Conservation (phyloP, 2,329 filamentous ascomycete genomes). For the Fusarium multiceps region DNA sequence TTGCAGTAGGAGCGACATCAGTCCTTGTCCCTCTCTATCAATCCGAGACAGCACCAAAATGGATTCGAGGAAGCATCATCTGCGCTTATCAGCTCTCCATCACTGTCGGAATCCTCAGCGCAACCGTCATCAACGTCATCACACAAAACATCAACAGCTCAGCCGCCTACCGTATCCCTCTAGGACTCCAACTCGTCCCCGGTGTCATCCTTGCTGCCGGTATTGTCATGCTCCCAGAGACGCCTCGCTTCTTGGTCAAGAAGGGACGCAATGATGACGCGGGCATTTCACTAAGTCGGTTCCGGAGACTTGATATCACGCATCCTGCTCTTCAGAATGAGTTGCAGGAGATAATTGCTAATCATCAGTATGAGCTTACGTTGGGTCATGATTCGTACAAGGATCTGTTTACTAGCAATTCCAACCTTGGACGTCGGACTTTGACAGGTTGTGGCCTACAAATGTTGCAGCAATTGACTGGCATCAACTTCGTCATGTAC, state of each 20-base stretch:
- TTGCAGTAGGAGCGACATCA: conserved; percentile 77
- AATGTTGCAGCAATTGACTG: conserved; percentile 81
- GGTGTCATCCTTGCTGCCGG: conserved; percentile 76
- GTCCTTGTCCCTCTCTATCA: conserved; percentile 84
- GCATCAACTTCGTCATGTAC: conserved; percentile 82
- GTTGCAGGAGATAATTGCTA: conserved; percentile 78
- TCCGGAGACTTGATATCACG: conserved; percentile 78
- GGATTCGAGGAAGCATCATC: conserved; percentile 81
- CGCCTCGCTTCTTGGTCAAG: conserved; percentile 81
- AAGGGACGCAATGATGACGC: conserved; percentile 72
- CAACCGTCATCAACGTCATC: conserved; percentile 75
- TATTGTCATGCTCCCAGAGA: conserved; percentile 80
- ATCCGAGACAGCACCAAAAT: conserved; percentile 84
- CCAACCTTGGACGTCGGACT: conserved; percentile 74
- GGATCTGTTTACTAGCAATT: conserved; percentile 69
- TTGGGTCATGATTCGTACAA: conserved; percentile 70
- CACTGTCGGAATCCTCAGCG: conserved; percentile 75
- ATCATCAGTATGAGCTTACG: conserved; percentile 78
- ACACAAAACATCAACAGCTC: conserved; percentile 67
- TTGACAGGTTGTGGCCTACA: conserved; percentile 79
- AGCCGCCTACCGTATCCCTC: conserved; percentile 78
- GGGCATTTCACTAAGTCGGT: conserved; percentile 73
- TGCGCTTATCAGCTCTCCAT: conserved; percentile 82
- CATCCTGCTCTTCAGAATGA: conserved; percentile 80
- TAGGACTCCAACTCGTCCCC: conserved; percentile 80